phyloP scores from a whole-genome alignment of 1,284 basidiomycete genomes.

The Cerioporus squamosus region DNA sequence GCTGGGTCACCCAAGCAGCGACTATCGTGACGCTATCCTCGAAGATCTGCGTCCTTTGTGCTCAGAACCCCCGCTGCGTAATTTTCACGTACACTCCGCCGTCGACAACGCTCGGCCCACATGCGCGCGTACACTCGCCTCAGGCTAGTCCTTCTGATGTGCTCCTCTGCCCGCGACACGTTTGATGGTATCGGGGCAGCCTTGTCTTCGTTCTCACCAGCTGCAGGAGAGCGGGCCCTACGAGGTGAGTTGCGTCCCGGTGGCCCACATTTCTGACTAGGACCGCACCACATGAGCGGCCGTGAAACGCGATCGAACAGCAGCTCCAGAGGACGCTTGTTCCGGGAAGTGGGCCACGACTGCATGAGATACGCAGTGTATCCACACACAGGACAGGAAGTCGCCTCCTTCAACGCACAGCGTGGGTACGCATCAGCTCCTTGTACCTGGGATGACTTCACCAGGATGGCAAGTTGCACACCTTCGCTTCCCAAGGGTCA shows the following conservation, averaged over 20 bases:
- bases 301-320: neutral
- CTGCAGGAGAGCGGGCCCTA: neutral
- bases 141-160: slow-evolving; percentile 17
- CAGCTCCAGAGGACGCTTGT: neutral
- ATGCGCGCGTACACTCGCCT: neutral
- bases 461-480: too few relatives aligned
- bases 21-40: slow-evolving; percentile 12
- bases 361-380: too few relatives aligned
- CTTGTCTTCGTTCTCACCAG: neutral
- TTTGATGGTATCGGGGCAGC: slow-evolving; percentile 2
- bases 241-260: neutral
- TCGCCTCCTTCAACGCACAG: too few relatives aligned
- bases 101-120: slow-evolving; percentile 3
- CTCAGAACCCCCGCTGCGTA: slow-evolving; percentile 10
- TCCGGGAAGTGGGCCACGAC: neutral
- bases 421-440: too few relatives aligned
- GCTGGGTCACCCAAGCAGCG: neutral
- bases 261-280: neutral
- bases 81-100: neutral
- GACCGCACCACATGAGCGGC: neutral
- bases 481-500: too few relatives aligned
- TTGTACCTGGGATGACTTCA: too few relatives aligned
- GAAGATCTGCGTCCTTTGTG: slow-evolving; percentile 15
- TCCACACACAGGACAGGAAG: too few relatives aligned
- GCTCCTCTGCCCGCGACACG: neutral